Evolutionary conservation across 495 filamentous ascomycete species (phyloP).

Genomic region (Aspergillus sclerotiicarbonarius): DNA sequence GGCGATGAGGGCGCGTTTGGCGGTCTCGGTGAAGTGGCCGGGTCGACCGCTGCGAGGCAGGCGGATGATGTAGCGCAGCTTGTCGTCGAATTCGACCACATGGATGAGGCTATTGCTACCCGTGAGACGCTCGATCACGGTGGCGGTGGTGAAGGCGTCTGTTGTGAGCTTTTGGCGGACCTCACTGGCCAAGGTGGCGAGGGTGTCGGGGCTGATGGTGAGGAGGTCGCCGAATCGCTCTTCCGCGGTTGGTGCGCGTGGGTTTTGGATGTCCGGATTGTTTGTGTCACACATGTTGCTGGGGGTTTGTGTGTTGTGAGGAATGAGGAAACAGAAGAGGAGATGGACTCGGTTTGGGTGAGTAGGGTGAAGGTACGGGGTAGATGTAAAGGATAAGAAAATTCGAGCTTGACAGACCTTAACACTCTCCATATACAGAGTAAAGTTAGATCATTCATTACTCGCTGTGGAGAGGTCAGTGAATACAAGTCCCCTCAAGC

Average conservation of each 20-base stretch:
- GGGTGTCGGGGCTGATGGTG: not conserved
- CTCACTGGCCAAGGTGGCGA: not conserved
- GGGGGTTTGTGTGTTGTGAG: not conserved
- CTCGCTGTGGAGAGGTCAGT: no score
- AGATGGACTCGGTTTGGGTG: no score
- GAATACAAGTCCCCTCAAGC: no score
- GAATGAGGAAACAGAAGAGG: no score
- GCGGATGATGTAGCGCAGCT: not conserved
- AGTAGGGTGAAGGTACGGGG: not conserved
- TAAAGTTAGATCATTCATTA: no score
- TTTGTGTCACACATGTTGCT: not conserved
- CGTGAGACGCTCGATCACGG: not conserved
- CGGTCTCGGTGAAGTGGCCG: not conserved
- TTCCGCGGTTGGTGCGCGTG: not conserved
- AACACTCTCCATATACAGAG: no score
- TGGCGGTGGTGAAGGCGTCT: not conserved
- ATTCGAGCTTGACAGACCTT: no score
- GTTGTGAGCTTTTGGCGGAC: not conserved
- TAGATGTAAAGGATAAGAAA: not conserved
- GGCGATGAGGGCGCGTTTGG: not conserved
- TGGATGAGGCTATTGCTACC: not conserved
- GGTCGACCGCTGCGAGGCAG: not conserved
- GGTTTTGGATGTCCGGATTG: not conserved
- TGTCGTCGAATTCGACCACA: conserved; percentile 1
- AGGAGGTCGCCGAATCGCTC: not conserved